These are phyloP conservation scores for Umbelopsis sp. DNA, from an alignment of 371 early-diverging fungal species.

Conservation along the genomic window DNA sequence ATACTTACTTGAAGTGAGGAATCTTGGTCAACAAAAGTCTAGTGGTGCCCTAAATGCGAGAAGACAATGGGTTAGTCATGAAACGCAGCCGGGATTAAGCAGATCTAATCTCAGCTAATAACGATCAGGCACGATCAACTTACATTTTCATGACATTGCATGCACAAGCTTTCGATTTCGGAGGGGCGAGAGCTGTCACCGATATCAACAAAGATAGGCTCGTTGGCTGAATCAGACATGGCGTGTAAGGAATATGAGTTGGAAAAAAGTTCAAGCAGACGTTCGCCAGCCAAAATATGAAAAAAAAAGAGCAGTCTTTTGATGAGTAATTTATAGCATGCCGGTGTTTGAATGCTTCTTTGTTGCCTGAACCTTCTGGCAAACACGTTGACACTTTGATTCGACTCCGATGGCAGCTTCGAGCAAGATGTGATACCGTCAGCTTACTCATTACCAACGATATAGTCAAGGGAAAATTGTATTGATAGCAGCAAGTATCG, in stretches of 20 bases:
- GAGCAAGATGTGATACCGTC: too few relatives aligned
- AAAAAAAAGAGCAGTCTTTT: not conserved
- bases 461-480: too few relatives aligned
- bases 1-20: slow-evolving; percentile 81
- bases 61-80: not conserved
- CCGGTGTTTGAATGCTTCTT: not conserved
- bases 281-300: not conserved
- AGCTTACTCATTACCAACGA: too few relatives aligned
- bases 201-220: slow-evolving; percentile 74
- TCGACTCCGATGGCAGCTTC: too few relatives aligned
- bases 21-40: slow-evolving; percentile 87
- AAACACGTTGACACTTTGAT: not conserved
- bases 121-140: slow-evolving; percentile 7
- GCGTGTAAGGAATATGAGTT: not conserved
- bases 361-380: not conserved
- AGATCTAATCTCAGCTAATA: not conserved
- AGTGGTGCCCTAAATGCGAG: slow-evolving; percentile 71
- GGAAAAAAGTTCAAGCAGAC: not conserved
- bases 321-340: too few relatives aligned
- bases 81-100: not conserved
- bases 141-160: slow-evolving; percentile 89
- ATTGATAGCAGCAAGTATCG: too few relatives aligned
- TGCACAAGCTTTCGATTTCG: slow-evolving; percentile 90
- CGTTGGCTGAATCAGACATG: slow-evolving; percentile 11
- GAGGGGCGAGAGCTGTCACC: slow-evolving; percentile 64